These are phyloP conservation scores for Colletotrichum tofieldiae DNA, from an alignment of 2,329 filamentous ascomycete genomes.

Conservation along the genomic window DNA sequence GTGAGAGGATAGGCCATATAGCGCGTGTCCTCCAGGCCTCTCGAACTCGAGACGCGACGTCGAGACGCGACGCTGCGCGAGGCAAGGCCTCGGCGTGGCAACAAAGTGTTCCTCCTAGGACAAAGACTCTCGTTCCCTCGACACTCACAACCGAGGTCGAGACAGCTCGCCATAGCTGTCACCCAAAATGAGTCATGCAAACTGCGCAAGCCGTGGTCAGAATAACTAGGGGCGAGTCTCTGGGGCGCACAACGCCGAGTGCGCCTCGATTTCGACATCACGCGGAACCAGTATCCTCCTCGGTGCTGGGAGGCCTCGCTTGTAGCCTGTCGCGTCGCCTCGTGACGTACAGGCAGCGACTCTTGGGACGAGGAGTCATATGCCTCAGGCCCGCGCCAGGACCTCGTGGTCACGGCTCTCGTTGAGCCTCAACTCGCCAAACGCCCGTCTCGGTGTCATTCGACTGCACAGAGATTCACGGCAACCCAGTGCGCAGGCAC, in stretches of 20 bases:
- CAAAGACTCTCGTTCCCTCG: neutral
- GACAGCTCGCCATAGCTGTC: neutral
- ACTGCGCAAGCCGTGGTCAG: too few relatives aligned
- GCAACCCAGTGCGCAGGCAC: constrained; percentile 4
- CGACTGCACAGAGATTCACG: neutral
- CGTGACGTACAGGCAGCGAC: neutral
- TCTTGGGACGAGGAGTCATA: neutral
- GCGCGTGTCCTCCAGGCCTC: neutral
- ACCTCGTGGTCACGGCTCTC: neutral
- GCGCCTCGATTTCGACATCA: neutral
- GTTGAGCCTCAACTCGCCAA: neutral
- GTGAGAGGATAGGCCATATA: neutral
- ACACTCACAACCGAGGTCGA: neutral
- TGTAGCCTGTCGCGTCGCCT: neutral
- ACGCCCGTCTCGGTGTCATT: neutral
- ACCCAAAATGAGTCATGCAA: neutral
- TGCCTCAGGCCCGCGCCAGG: neutral
- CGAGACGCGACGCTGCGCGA: too few relatives aligned
- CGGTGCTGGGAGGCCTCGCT: neutral
- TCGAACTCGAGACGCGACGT: too few relatives aligned
- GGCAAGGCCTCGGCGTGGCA: neutral
- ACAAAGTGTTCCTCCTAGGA: neutral
- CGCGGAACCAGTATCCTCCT: neutral
- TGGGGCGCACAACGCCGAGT: neutral
- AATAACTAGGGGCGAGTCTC: neutral